A percentile compares a stretch with the other conserved stretches of the same genome.
phyloP scores from a whole-genome alignment of 352 stramenopile genomes.

The Globisporangium perplexum region DNA sequence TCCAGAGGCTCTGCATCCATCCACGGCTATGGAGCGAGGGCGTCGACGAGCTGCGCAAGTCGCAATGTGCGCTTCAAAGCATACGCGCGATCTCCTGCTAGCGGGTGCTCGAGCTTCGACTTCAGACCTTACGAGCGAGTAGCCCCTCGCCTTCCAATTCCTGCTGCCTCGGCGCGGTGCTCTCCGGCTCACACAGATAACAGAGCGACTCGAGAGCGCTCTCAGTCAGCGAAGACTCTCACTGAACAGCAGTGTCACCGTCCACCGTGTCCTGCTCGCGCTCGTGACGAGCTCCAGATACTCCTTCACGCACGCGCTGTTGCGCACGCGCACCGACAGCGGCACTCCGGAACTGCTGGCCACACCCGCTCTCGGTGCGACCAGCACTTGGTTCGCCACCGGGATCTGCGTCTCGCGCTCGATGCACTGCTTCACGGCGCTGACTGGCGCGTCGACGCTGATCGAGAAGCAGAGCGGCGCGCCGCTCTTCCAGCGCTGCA shows the following conservation, averaged over 20 bases:
- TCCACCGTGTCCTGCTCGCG: slow-evolving; percentile 14
- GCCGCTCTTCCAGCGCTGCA: slow-evolving; percentile 4
- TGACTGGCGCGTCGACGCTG: not conserved
- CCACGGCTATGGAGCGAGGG: not conserved
- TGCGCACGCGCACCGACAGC: slow-evolving; percentile 6
- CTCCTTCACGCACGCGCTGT: slow-evolving; percentile 3
- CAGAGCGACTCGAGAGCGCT: not conserved
- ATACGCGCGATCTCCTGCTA: not conserved
- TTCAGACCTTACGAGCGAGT: too few species aligned
- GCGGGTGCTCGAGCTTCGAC: too few species aligned
- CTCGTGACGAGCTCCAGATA: slow-evolving; percentile 7
- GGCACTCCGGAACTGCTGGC: not conserved
- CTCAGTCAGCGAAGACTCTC: slow-evolving; percentile 19
- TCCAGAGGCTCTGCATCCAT: not conserved
- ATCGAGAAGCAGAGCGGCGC: slow-evolving; percentile 5
- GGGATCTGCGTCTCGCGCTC: slow-evolving; percentile 11
- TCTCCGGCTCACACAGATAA: too few species aligned
- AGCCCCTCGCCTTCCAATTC: too few species aligned
- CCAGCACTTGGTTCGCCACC: slow-evolving; percentile 12
- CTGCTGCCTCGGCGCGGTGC: too few species aligned
- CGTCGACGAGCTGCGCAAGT: too few species aligned
- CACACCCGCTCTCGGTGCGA: not conserved
- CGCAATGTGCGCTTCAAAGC: too few species aligned
- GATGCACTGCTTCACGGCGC: slow-evolving; percentile 12
- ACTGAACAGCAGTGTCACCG: slow-evolving; percentile 24